Evolutionary conservation across 1,284 basidiomycete genomes (phyloP), one percentile per base, ranked within the genome.

Genomic region (Leccinum fallax): DNA sequence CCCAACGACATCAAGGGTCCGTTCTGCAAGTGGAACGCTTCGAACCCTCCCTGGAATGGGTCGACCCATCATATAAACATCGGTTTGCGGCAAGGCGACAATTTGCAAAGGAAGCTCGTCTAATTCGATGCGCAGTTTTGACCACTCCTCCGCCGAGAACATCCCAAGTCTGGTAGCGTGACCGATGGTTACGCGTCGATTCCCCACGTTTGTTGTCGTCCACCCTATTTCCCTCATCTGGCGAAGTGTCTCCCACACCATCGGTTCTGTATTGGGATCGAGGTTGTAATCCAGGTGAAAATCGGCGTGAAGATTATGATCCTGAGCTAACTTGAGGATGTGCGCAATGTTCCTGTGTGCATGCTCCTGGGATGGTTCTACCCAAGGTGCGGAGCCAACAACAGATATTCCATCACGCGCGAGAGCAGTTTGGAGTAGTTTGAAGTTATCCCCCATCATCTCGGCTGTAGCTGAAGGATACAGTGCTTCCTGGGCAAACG

Each of bases 211-310:
- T 63, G 59, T 63, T 63, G 63, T 63, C 34, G 66, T 62, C 66
- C 68, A 71, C 21, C 60, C 61, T 19, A 69, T 68, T 40, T 62
- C 66, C 58, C 69, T 71, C 46, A 82, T 74, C 59, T 77, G 70
- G 13, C 71, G 68, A 36, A 88, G 79, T 46, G 86, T 79, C 68
- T 82, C 78, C 77, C 82, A 83, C 19, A 87, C 81, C 61, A 88
- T 80, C 19, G 85, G 85, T 62, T 82, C 79, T 49, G 78, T 71
- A 21, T 71, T 67, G 9, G 77, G 72, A 67, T 86, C 80, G 59
- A 88, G 77, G 73, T 84, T 87, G 74, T 85, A 88, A 74, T 88
- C 86, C 32, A 88, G 80, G 71, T 89, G 86, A 69, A 88, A 88
- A 70, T 88, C 86, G 56, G 80, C 79, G 66, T 84, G 80, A 13